These are phyloP conservation scores for Chionographis japonica DNA, from an alignment of 106 monocot species.

Conservation along the genomic window DNA sequence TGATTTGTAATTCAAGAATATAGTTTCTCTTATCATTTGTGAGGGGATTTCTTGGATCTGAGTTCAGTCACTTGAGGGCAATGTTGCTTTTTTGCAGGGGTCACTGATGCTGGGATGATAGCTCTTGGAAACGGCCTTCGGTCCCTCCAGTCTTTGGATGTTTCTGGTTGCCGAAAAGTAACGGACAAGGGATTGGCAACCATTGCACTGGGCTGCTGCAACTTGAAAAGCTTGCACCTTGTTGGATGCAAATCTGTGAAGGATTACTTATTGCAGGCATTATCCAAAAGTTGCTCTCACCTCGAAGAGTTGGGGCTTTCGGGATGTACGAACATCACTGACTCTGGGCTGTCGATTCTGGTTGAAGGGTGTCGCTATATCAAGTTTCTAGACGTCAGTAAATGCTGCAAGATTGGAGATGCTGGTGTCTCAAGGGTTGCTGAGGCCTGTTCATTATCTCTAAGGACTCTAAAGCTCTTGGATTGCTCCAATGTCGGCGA, in stretches of 20 bases:
- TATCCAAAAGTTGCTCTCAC: slow-evolving; percentile 51
- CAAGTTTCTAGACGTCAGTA: slow-evolving; percentile 69
- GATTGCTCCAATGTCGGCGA: slow-evolving; percentile 57
- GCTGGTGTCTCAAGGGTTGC: slow-evolving; percentile 49
- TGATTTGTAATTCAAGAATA: too few species aligned
- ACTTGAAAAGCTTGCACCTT: slow-evolving; percentile 44
- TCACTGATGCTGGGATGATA: slow-evolving; percentile 69
- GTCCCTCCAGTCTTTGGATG: slow-evolving; percentile 62
- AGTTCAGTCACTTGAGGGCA: too few species aligned
- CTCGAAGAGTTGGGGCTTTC: slow-evolving; percentile 63
- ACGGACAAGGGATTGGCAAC: slow-evolving; percentile 70
- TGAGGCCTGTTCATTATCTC: slow-evolving; percentile 43
- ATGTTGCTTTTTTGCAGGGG: slow-evolving; percentile 34
- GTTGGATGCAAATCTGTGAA: slow-evolving; percentile 59
- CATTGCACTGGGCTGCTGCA: slow-evolving; percentile 41
- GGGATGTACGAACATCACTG: slow-evolving; percentile 68
- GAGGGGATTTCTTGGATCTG: too few species aligned
- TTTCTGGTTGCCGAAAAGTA: slow-evolving; percentile 73
- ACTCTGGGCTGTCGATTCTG: slow-evolving; percentile 53
- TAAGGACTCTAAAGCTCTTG: slow-evolving; percentile 55
- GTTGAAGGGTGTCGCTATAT: slow-evolving; percentile 61
- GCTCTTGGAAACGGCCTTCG: slow-evolving; percentile 42
- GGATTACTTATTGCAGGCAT: slow-evolving; percentile 40
- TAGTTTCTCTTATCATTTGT: too few species aligned
- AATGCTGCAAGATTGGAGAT: slow-evolving; percentile 75